Evolutionary conservation across 495 filamentous ascomycete genomes (phyloP), one percentile per base, ranked within the genome.

Genomic region (Talaromyces trachyspermus): DNA sequence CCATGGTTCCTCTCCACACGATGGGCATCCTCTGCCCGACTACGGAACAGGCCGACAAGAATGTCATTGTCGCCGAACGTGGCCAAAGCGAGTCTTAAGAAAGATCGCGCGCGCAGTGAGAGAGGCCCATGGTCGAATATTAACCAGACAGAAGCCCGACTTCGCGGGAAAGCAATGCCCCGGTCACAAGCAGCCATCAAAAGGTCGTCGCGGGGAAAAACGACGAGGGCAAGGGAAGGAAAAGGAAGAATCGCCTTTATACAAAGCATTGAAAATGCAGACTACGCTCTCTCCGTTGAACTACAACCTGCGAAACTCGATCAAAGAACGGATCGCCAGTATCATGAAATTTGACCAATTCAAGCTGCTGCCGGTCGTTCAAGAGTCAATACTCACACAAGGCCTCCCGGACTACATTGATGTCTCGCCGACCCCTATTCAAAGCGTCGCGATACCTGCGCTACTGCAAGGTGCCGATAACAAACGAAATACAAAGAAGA

Each of bases 221-320:
- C 2, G 64, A 62, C 17, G 49, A 60, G 32, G 62, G 55, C 25
- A 23, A 49, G 26, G 56, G 50, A 66, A 49, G 59, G 19, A 43
- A 43, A 68, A 50, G 57, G 64, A 55, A 39, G 68, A 74, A 3
- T 72, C 60, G 50, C 72, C 74, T 8, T 54, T 74, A 15, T 88
- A 80, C 62, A 89, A 94, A 61, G 91, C 92, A 6, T 70, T 98
- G 64, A 97, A 92, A 68, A 98, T 98, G 92, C 89, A 92, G 61
- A 81, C 83, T 36, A 70, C 85, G 0, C 65, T 98, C 46, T 65
- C 81, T 7, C 74, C 80, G 5, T 69, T 97, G 18, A 73, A 86
- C 1, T 95, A 95, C 58, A 75, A 78, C 17, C 73, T 81, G 46
- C 75, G 91, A 39, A 65, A 70, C 4, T 71, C 71, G 11, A 75